Percentiles rank a stretch among this genome's conserved stretches.
Conservation (phyloP, 1,284 basidiomycete genomes). For the Ustilago xerochloae region DNA sequence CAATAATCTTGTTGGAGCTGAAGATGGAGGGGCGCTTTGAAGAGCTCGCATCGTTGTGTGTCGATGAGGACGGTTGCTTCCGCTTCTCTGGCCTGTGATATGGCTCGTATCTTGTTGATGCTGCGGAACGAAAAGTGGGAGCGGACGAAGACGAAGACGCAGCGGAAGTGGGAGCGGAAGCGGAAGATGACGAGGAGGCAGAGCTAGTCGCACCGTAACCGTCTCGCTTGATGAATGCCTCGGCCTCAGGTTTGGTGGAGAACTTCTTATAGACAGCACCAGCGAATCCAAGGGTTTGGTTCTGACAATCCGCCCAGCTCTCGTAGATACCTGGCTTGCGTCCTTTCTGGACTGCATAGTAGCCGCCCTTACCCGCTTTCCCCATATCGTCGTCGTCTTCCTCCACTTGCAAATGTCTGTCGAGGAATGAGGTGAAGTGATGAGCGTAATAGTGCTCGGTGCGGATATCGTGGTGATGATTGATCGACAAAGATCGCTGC, state of each 20-base stretch:
- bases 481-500: too few relatives aligned
- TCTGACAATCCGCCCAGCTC: constrained; percentile 73
- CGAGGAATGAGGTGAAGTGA: too few relatives aligned
- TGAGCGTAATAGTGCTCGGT: constrained; percentile 1
- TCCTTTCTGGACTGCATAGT: constrained; percentile 61
- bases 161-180: background rate
- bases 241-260: constrained; percentile 72
- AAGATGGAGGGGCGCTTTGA: background rate
- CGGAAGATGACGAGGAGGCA: background rate
- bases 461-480: too few relatives aligned
- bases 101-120: background rate
- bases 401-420: background rate
- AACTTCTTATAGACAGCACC: constrained; percentile 78
- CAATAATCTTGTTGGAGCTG: constrained; percentile 57
- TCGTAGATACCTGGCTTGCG: constrained; percentile 57
- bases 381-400: constrained; percentile 8
- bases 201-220: constrained; percentile 21
- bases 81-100: background rate
- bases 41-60: background rate
- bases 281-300: constrained; percentile 73
- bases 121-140: background rate
- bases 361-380: constrained; percentile 28
- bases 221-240: constrained; percentile 27
- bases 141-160: background rate
- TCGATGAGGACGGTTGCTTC: background rate